Evolutionary conservation across 129 eudicot genomes (phyloP).

Genomic region (Smallanthus sonchifolius): DNA sequence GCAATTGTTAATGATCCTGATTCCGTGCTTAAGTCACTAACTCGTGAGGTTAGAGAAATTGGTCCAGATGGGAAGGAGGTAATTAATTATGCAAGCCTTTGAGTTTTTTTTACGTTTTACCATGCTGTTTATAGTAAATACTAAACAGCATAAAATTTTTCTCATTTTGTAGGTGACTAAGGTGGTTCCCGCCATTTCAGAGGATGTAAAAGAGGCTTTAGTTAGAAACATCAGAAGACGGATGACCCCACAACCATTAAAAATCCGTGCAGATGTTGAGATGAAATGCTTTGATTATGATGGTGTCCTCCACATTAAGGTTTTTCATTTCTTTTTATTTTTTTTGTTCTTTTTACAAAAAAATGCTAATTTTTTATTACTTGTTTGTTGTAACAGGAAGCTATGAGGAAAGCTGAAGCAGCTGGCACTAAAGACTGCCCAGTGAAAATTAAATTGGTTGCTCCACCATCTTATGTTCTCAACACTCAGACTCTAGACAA

Average conservation of each 20-base stretch:
- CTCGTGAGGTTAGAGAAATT: slow-evolving; percentile 50
- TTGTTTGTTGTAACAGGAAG: slow-evolving; percentile 37
- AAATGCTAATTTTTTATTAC: not conserved
- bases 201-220: slow-evolving; percentile 60
- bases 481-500: slow-evolving; percentile 67
- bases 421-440: slow-evolving; percentile 66
- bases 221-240: slow-evolving; percentile 58
- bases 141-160: not conserved
- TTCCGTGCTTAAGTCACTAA: slow-evolving; percentile 50
- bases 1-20: slow-evolving; percentile 52
- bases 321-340: not conserved
- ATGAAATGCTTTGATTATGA: slow-evolving; percentile 66
- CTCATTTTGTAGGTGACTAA: slow-evolving; percentile 43
- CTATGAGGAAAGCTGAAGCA: slow-evolving; percentile 77
- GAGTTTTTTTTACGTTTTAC: not conserved
- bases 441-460: slow-evolving; percentile 66
- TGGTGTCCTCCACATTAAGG: slow-evolving; percentile 77
- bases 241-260: slow-evolving; percentile 75
- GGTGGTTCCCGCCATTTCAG: slow-evolving; percentile 66
- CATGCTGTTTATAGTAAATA: not conserved
- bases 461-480: slow-evolving; percentile 65
- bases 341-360: not conserved
- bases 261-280: slow-evolving; percentile 65
- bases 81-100: not conserved
- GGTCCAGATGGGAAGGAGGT: slow-evolving; percentile 66